Evolutionary conservation across 2,329 filamentous ascomycete species (phyloP), one percentile per base, ranked within the genome.

Genomic region (Trichoderma sp.): DNA sequence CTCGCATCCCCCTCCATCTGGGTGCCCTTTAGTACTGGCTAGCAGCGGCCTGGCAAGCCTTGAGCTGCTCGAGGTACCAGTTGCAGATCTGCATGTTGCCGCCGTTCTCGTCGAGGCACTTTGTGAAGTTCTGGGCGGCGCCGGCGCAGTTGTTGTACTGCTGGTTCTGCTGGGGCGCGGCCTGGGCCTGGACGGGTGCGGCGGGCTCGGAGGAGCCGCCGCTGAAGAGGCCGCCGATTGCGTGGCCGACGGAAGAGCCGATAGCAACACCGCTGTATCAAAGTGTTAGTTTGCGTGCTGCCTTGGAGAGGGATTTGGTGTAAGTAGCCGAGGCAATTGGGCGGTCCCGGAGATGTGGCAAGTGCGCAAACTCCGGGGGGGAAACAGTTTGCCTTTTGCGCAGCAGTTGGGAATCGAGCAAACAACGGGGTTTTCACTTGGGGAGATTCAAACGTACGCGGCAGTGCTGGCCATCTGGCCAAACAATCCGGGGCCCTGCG

Each of bases 61-160:
- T 94, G 81, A 99, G 86, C 87, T 99, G 94, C 80, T 99, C 95
- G 75, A 99, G 84, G 81, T 99, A 99, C 94, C 94, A 99, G 73
- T 92, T 91, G 84, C 95, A 99, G 78, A 97, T 96, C 78, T 91
- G 90, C 90, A 99, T 89, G 82, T 95, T 93, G 74, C 95, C 95
- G 78, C 89, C 84, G 81, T 99, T 91, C 77, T 98, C 92, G 80
- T 98, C 94, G 90, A 99, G 91, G 86, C 95, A 99, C 84, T 90
- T 91, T 76, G 93, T 94, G 86, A 99, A 98, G 82, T 87, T 88
- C 81, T 89, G 88, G 65, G 93, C 89, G 74, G 95, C 93, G 65
- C 85, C 87, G 71, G 89, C 88, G 83, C 95, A 99, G 79, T 91
- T 91, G 80, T 81, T 85, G 70, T 74, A 79, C 76, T 81, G 84